Percentiles rank a stretch among this genome's conserved stretches.
These are phyloP conservation scores for Candida nonsorbophila DNA, from an alignment of 805 yeast genomes.

Conservation along the genomic window DNA sequence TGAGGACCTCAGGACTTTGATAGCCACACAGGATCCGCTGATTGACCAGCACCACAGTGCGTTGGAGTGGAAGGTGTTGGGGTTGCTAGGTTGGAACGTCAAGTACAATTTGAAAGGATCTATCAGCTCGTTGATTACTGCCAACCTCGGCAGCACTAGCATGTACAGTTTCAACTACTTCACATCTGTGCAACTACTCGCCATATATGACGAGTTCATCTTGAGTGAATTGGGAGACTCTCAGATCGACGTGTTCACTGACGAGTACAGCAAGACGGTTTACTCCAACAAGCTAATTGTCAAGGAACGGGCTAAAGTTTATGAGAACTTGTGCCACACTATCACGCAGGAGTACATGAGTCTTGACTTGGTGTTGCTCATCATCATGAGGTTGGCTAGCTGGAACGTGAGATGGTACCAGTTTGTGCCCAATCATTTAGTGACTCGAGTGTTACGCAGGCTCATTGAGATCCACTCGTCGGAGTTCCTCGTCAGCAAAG, in stretches of 20 bases:
- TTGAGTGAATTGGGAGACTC: conserved; percentile 29
- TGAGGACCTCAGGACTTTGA: conserved; percentile 45
- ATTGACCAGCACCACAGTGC: conserved; percentile 46
- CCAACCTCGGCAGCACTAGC: conserved; percentile 45
- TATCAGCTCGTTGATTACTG: conserved; percentile 32
- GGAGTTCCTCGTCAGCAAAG: conserved; percentile 31
- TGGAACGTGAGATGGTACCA: conserved; percentile 65
- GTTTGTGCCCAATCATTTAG: conserved; percentile 42
- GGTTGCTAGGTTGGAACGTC: conserved; percentile 45
- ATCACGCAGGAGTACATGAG: conserved; percentile 19
- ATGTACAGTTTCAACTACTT: conserved; percentile 60
- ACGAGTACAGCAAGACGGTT: conserved; percentile 20
- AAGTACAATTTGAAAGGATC: conserved; percentile 34
- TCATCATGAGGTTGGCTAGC: conserved; percentile 46
- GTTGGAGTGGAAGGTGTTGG: conserved; percentile 71
- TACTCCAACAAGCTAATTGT: conserved; percentile 31
- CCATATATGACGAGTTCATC: conserved; percentile 40
- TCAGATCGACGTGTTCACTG: conserved; percentile 23
- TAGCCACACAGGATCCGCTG: conserved; percentile 18
- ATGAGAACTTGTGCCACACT: conserved; percentile 10
- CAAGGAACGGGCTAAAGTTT: conserved; percentile 16
- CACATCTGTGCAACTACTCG: conserved; percentile 46
- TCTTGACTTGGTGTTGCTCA: conserved; percentile 27
- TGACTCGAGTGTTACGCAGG: conserved; percentile 38
- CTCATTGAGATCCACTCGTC: conserved; percentile 37